Percentiles rank a stretch among this genome's conserved stretches.
phyloP scores from a whole-genome alignment of 257 asterid species.

The Prunella vulgaris region DNA sequence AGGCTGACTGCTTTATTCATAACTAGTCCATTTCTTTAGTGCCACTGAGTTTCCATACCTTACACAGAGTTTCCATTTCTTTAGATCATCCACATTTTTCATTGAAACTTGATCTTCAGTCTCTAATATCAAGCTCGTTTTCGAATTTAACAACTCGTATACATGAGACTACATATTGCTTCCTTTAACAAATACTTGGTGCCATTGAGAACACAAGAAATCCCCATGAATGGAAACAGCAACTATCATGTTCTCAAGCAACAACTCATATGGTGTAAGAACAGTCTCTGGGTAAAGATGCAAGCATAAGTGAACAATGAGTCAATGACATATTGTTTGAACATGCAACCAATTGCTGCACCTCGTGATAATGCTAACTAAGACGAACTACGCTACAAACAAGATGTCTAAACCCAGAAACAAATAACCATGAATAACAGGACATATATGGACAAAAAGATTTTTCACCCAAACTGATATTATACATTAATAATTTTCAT shows the following conservation, averaged over 20 bases:
- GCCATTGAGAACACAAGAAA: not conserved
- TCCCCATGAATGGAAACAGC: not conserved
- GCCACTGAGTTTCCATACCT: too few relatives aligned
- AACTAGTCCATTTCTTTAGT: too few relatives aligned
- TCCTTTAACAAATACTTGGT: not conserved
- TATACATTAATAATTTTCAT: not conserved
- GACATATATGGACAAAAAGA: not conserved
- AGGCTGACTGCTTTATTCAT: too few relatives aligned
- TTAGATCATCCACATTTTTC: not conserved
- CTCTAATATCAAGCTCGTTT: not conserved
- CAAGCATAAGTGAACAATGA: not conserved
- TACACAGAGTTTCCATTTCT: too few relatives aligned
- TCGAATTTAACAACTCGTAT: not conserved
- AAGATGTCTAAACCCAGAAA: not conserved
- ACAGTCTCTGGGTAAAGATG: not conserved
- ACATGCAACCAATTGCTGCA: not conserved
- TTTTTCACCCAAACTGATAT: not conserved
- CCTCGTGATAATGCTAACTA: not conserved
- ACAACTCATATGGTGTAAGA: not conserved
- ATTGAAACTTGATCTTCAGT: not conserved
- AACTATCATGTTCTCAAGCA: not conserved
- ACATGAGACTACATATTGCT: not conserved
- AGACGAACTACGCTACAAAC: not conserved
- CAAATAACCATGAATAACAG: not conserved
- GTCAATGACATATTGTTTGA: not conserved